Base-by-base conservation (phyloP, 345 rosid species). In the Atalantia buxifolia region DNA sequence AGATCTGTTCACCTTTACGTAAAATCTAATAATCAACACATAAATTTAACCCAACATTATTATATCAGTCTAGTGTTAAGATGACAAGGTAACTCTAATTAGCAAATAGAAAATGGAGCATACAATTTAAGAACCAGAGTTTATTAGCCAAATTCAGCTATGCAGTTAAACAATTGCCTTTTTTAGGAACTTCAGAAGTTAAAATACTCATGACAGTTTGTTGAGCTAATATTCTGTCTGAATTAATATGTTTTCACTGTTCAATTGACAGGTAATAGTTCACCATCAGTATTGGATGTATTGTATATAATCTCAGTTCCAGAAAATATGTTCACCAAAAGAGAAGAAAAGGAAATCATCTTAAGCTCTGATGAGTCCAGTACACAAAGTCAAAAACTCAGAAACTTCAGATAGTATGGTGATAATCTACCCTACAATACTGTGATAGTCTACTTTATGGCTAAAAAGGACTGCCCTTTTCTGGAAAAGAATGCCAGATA, bases 1-100 rank as follows among this genome's bases (percentile, higher is more conserved):
- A 86, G 71, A 74, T 64, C 31, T 40, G 66, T 65, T 66, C 57
- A 55, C 45, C 57, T 69, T 31, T 42, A 69, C 6, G 18, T 5
- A 48, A 62, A 57, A 77, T 31, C 69, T 74, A 71, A n/a, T 48
- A 38, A 69, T 33, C 36, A 64, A 45, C 22, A 75, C 28, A 28
- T 64, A 60, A 56, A 35, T 6, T 56, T 68, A 50, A 48, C 72
- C 56, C 28, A 42, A 62, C 3, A 63, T 14, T n/a, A 13, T 33
- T 53, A 57, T 35, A 19, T 9, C 35, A 77, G 31, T 40, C 9
- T 16, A 13, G 5, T 25, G 33, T 72, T 36, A 72, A 55, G 50
- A 68, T 61, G n/a, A 45, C 35, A 38, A n/a, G 68, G 75, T 71
- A 50, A 25, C 74, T 33, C 13, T 19, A 12, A 42, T 35, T 38